These are phyloP conservation scores for Ploettnerulaceae sp. DNA, from an alignment of 2,329 filamentous ascomycete species.

Conservation along the genomic window DNA sequence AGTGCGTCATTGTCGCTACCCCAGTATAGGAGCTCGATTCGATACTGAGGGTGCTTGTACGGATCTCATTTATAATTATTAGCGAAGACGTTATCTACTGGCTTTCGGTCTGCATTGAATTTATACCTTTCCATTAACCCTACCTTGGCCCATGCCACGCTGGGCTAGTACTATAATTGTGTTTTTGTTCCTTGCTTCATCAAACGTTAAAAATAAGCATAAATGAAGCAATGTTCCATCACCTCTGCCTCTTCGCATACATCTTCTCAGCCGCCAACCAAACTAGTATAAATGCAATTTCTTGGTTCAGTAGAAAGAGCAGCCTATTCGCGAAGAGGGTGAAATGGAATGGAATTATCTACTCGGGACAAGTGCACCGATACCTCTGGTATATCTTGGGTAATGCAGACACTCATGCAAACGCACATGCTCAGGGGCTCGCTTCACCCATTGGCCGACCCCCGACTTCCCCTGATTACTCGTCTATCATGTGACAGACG, in stretches of 20 bases:
- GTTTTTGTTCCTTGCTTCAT: too few species aligned
- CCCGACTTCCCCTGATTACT: background rate
- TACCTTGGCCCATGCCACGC: too few species aligned
- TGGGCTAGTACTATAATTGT: too few species aligned
- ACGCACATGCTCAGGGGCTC: background rate
- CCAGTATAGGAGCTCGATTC: too few species aligned
- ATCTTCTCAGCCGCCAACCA: background rate
- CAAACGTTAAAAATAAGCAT: background rate
- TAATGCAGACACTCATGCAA: background rate
- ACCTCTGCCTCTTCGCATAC: background rate
- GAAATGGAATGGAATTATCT: background rate
- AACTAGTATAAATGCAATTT: background rate
- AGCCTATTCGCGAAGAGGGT: background rate
- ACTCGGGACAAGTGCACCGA: background rate
- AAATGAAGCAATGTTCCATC: background rate
- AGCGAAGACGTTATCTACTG: too few species aligned
- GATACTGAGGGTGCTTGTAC: too few species aligned
- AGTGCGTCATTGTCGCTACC: too few species aligned
- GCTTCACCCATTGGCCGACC: background rate
- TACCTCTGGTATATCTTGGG: constrained; percentile 7
- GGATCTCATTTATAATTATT: too few species aligned
- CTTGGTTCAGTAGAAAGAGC: background rate
- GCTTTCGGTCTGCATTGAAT: too few species aligned
- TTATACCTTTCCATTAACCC: too few species aligned
- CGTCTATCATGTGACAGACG: constrained; percentile 7